A percentile compares a stretch with the other conserved stretches of the same genome.
These are phyloP conservation scores for Talaromyces sp. DNA, from an alignment of 2,329 filamentous ascomycete species.

Conservation along the genomic window DNA sequence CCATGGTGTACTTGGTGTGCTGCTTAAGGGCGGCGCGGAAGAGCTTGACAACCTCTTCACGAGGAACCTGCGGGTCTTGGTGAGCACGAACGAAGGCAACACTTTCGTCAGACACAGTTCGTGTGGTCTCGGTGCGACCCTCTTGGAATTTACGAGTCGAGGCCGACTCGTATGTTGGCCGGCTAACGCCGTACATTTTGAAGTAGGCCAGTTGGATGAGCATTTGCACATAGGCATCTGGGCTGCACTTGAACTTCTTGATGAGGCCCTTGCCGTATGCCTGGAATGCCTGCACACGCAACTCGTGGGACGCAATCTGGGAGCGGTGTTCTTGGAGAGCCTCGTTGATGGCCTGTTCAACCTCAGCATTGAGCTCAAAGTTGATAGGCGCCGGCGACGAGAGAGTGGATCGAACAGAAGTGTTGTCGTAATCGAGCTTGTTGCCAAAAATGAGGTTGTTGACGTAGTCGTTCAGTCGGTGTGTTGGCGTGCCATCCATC, in stretches of 20 bases:
- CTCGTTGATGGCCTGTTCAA: slow-evolving; percentile 71
- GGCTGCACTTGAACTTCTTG: slow-evolving; percentile 98
- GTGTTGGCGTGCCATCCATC: slow-evolving; percentile 99
- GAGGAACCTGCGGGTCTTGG: slow-evolving; percentile 59
- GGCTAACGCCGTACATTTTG: slow-evolving; percentile 98
- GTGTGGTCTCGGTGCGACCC: slow-evolving; percentile 93
- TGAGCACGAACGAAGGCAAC: slow-evolving; percentile 87
- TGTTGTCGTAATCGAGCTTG: slow-evolving; percentile 82
- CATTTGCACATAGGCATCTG: slow-evolving; percentile 97
- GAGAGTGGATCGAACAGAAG: slow-evolving; percentile 71
- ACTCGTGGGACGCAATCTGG: slow-evolving; percentile 81
- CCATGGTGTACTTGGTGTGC: slow-evolving; percentile 85
- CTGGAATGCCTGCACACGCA: slow-evolving; percentile 91
- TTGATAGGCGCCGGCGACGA: slow-evolving; percentile 72
- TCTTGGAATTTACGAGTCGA: slow-evolving; percentile 92
- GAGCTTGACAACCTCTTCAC: slow-evolving; percentile 62
- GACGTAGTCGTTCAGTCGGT: slow-evolving; percentile 90
- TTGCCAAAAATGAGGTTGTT: slow-evolving; percentile 90
- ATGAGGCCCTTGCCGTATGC: slow-evolving; percentile 97
- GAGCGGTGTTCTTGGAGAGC: slow-evolving; percentile 73
- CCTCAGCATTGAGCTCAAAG: slow-evolving; percentile 71
- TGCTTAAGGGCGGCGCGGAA: slow-evolving; percentile 77
- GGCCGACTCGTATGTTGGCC: slow-evolving; percentile 95
- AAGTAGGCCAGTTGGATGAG: slow-evolving; percentile 95
- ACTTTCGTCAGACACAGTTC: slow-evolving; percentile 83